phyloP scores from a whole-genome alignment of 2,329 filamentous ascomycete species.

The Zasmidium cellare region DNA sequence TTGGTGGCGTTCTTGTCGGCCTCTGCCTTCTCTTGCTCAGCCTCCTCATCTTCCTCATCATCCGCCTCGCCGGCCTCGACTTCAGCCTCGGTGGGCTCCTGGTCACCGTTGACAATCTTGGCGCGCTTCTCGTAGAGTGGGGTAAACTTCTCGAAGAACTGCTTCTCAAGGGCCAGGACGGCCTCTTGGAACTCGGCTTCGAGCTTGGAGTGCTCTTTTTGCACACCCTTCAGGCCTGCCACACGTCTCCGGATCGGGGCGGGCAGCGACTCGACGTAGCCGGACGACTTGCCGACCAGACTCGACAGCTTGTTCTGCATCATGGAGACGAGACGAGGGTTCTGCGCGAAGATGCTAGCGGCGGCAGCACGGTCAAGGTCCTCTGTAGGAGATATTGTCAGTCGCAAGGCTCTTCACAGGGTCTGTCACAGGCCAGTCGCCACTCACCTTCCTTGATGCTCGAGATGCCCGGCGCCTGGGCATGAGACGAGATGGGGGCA shows the following conservation, averaged over 20 bases:
- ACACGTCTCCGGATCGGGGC: constrained; percentile 87
- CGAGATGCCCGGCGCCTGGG: constrained; percentile 87
- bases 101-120: constrained; percentile 82
- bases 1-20: constrained; percentile 58
- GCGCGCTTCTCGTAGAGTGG: constrained; percentile 95
- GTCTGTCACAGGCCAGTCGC: not conserved
- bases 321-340: constrained; percentile 92
- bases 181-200: constrained; percentile 99
- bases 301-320: constrained; percentile 95
- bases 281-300: constrained; percentile 91
- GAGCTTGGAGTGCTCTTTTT: constrained; percentile 98
- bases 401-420: not conserved
- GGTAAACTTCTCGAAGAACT: constrained; percentile 98
- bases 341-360: constrained; percentile 91
- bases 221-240: constrained; percentile 92
- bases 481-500: constrained; percentile 95
- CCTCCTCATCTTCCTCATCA: constrained; percentile 66
- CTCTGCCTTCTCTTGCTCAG: constrained; percentile 55
- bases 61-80: constrained; percentile 82
- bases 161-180: constrained; percentile 97
- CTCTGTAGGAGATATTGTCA: constrained; percentile 58
- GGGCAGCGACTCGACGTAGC: constrained; percentile 96
- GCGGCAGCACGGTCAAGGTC: constrained; percentile 84
- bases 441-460: constrained; percentile 95
- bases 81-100: constrained; percentile 85